phyloP scores from a whole-genome alignment of 148 eudicot genomes.

The Salicornia ramosissima region DNA sequence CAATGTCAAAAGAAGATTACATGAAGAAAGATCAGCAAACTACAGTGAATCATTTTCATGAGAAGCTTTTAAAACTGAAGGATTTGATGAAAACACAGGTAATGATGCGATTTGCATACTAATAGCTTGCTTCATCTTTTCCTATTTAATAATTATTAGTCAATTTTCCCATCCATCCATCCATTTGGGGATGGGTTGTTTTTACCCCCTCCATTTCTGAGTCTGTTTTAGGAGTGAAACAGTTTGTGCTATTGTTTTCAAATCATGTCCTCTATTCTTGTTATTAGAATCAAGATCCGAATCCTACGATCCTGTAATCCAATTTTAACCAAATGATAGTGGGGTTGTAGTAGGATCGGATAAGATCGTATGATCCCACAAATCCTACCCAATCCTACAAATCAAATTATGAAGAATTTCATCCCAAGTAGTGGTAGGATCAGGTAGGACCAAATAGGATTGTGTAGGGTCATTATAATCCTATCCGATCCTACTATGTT shows the following conservation, averaged over 20 bases:
- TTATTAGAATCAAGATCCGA: no score
- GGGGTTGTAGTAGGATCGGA: no score
- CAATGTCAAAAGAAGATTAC: constrained; percentile 76
- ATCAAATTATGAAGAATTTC: no score
- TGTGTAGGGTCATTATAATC: no score
- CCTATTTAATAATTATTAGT: constrained; percentile 1
- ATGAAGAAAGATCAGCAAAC: constrained; percentile 85
- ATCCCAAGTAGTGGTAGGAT: no score
- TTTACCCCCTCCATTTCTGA: not conserved
- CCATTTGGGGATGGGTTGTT: not conserved
- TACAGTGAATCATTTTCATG: constrained; percentile 88
- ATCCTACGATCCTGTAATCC: no score
- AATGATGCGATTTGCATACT: not conserved
- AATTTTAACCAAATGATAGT: no score
- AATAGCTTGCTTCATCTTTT: not conserved
- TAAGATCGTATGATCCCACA: no score
- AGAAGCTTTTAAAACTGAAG: constrained; percentile 89
- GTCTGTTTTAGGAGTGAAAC: not conserved
- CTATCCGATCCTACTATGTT: no score
- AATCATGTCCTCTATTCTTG: not conserved
- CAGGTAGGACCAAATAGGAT: no score
- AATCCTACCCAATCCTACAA: no score
- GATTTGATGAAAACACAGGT: constrained; percentile 91
- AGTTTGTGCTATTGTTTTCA: not conserved
- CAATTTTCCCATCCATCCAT: not conserved